A percentile compares a stretch with the other conserved stretches of the same genome.
Conservation (phyloP, 441 rosid genomes). For the Gossypium gossypioides region DNA sequence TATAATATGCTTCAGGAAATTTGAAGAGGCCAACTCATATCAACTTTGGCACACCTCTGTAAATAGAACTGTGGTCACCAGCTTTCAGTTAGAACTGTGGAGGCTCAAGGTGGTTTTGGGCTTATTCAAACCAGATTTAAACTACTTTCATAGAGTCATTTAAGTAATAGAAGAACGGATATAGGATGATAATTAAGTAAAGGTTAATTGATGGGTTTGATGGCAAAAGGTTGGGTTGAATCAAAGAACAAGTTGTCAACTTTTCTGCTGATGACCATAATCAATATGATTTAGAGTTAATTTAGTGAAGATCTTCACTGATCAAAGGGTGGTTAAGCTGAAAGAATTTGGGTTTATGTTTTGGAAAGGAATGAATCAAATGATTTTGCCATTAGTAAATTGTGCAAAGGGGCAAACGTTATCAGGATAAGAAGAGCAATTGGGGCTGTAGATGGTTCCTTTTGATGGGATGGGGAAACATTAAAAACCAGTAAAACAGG, state of each 20-base stretch:
- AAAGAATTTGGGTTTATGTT: neutral
- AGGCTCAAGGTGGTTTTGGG: neutral
- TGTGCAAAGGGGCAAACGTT: neutral
- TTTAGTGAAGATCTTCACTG: neutral
- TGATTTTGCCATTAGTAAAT: neutral
- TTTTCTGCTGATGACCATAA: neutral
- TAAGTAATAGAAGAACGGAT: neutral
- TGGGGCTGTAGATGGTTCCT: neutral
- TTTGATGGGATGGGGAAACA: neutral
- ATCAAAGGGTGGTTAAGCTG: neutral
- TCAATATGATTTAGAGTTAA: neutral
- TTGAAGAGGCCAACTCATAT: neutral
- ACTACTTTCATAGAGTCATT: neutral
- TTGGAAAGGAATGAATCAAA: neutral
- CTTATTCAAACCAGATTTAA: neutral
- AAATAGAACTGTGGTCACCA: neutral
- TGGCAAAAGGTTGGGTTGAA: neutral
- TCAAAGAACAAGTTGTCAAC: neutral
- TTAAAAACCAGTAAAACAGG: neutral
- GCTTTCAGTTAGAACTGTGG: neutral
- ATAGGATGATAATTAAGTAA: neutral
- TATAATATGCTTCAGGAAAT: neutral
- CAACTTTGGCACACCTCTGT: neutral
- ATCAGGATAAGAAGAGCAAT: neutral
- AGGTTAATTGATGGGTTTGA: neutral